phyloP scores from a whole-genome alignment of 208 protist genomes.

The Acanthamoeba castellanii region DNA sequence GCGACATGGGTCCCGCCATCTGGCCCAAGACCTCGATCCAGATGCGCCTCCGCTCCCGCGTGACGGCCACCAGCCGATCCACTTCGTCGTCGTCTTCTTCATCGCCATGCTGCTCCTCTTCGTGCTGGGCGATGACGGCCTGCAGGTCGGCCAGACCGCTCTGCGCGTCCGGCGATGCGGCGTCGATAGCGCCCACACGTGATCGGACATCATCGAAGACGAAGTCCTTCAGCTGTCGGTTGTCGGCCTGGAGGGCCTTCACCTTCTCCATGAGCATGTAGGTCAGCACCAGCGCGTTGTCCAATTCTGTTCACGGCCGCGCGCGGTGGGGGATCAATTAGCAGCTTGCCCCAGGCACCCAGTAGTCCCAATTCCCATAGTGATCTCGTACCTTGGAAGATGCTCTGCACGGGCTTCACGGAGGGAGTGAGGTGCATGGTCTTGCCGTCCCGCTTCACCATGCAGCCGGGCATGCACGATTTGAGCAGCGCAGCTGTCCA shows the following conservation, averaged over 20 bases:
- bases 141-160: background rate
- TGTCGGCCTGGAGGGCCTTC: background rate
- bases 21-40: conserved; percentile 10
- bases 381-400: background rate
- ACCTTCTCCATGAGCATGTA: conserved; percentile 18
- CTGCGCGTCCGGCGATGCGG: background rate
- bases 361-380: background rate
- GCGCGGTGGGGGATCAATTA: background rate
- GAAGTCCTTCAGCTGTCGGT: background rate
- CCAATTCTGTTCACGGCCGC: background rate
- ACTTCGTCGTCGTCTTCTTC: background rate
- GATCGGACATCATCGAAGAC: background rate
- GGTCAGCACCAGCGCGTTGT: conserved; percentile 1
- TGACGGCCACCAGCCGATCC: background rate
- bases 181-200: background rate
- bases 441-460: conserved; percentile 33
- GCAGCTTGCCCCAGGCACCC: too few relatives aligned
- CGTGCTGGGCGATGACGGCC: background rate
- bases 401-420: conserved; percentile 21
- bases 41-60: background rate
- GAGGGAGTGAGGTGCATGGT: conserved; percentile 25
- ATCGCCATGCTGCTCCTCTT: background rate
- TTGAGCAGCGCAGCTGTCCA: background rate
- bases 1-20: conserved; percentile 3
- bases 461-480: conserved; percentile 21